Evolutionary conservation across 2,329 filamentous ascomycete species (phyloP).

Genomic region (Pyrenophora teres): DNA sequence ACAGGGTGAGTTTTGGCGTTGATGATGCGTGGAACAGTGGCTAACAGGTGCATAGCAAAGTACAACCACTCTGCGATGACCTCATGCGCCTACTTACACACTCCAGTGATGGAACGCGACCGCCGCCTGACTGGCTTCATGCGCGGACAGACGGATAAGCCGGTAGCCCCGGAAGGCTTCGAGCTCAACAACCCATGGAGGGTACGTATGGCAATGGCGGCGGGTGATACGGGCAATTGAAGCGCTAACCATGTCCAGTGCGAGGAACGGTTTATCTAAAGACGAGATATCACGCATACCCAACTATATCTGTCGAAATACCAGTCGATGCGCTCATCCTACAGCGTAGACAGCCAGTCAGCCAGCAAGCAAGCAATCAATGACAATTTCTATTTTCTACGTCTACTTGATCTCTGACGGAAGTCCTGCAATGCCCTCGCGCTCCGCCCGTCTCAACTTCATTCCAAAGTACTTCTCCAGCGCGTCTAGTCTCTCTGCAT

Average conservation of each 20-base stretch:
- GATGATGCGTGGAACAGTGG: conserved; percentile 19
- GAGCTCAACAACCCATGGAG: conserved; percentile 71
- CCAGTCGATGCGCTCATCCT: conserved; percentile 1
- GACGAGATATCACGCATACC: not conserved
- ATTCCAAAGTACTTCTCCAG: conserved; percentile 54
- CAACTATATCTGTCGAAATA: conserved; percentile 1
- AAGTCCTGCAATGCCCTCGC: conserved; percentile 45
- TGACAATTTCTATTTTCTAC: conserved; percentile 8
- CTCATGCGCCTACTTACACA: conserved; percentile 35
- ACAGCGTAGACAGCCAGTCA: conserved; percentile 24
- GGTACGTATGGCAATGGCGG: conserved; percentile 52
- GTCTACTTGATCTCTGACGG: conserved; percentile 41
- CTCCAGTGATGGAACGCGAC: conserved; percentile 69
- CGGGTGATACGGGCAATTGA: not conserved
- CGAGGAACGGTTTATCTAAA: conserved; percentile 46
- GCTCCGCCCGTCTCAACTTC: conserved; percentile 45
- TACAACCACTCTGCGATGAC: conserved; percentile 48
- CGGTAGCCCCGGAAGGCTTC: conserved; percentile 64
- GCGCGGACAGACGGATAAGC: conserved; percentile 65
- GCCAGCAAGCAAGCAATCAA: conserved; percentile 20
- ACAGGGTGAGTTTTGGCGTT: conserved; percentile 57
- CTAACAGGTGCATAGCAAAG: conserved; percentile 60
- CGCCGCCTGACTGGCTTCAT: conserved; percentile 64
- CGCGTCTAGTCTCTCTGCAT: conserved; percentile 51
- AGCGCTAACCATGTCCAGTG: conserved; percentile 42